Evolutionary conservation across 2,329 filamentous ascomycete species (phyloP).

Genomic region (Bisporella sp.): DNA sequence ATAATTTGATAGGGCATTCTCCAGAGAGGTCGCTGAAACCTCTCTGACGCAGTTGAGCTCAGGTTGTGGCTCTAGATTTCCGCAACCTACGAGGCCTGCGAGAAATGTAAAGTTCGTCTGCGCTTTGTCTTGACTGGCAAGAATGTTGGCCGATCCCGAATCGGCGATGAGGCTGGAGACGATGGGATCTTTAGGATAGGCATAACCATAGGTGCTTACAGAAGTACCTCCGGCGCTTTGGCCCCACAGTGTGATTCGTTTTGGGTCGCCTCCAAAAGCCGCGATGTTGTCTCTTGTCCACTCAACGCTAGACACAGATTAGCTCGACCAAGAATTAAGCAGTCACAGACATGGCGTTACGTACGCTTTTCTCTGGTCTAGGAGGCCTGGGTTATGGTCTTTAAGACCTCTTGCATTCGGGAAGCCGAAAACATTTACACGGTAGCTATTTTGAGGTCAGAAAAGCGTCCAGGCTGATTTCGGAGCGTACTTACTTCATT

Average conservation of each 20-base stretch:
- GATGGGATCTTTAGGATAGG: conserved; percentile 20
- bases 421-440: conserved; percentile 28
- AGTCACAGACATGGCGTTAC: too few relatives aligned
- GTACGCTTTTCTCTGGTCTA: conserved; percentile 42
- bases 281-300: conserved; percentile 54
- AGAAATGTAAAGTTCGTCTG: conserved; percentile 21
- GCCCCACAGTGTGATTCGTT: conserved; percentile 25
- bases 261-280: conserved; percentile 49
- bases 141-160: conserved; percentile 10
- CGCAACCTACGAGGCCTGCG: conserved; percentile 20
- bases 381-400: conserved; percentile 37
- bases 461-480: neutral
- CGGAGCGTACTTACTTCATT: conserved; percentile 24
- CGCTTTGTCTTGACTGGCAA: conserved; percentile 5
- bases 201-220: conserved; percentile 21
- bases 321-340: too few relatives aligned
- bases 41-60: conserved; percentile 23
- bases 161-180: conserved; percentile 16
- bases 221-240: conserved; percentile 21
- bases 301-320: conserved; percentile 32
- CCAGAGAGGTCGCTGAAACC: conserved; percentile 11
- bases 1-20: conserved; percentile 11
- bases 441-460: conserved; percentile 12
- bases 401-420: conserved; percentile 14
- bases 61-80: conserved; percentile 9